Evolutionary conservation across 805 yeast species (phyloP).

Genomic region (Pichia deserticola): DNA sequence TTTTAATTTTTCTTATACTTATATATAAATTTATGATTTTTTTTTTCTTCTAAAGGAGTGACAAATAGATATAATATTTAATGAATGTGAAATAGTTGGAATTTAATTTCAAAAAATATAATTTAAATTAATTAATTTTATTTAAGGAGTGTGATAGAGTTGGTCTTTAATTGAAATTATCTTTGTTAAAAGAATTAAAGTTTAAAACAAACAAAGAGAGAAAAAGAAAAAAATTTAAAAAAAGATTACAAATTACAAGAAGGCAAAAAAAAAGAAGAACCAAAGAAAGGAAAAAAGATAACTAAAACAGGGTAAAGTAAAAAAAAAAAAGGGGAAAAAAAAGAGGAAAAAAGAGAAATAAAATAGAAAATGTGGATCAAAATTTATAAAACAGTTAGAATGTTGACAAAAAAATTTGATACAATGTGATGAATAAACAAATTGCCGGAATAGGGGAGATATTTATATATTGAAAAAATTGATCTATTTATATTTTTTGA

Average conservation of each 20-base stretch:
- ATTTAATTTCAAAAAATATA: neutral
- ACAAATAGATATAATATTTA: neutral
- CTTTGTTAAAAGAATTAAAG: no score
- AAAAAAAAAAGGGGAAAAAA: neutral
- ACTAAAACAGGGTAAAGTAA: neutral
- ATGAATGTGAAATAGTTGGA: neutral
- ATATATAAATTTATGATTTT: neutral
- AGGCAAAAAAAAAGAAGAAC: neutral
- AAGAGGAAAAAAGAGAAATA: neutral
- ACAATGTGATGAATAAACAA: no score
- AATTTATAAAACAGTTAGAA: no score
- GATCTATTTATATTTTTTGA: no score
- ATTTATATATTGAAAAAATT: no score
- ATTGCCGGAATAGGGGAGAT: no score
- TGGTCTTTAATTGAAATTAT: neutral
- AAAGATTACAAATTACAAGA: neutral
- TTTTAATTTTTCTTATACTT: neutral
- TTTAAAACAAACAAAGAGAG: neutral
- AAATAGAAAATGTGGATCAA: no score
- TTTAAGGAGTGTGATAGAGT: slow-evolving; percentile 4
- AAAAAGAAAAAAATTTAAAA: neutral
- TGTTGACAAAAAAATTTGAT: no score
- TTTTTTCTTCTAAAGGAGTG: slow-evolving; percentile 4
- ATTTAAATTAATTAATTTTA: neutral
- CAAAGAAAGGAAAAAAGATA: neutral